Percentiles rank a stretch among this genome's conserved stretches.
Evolutionary conservation across 169 alveolate species (phyloP).

Genomic region (Perkinsus chesapeaki): DNA sequence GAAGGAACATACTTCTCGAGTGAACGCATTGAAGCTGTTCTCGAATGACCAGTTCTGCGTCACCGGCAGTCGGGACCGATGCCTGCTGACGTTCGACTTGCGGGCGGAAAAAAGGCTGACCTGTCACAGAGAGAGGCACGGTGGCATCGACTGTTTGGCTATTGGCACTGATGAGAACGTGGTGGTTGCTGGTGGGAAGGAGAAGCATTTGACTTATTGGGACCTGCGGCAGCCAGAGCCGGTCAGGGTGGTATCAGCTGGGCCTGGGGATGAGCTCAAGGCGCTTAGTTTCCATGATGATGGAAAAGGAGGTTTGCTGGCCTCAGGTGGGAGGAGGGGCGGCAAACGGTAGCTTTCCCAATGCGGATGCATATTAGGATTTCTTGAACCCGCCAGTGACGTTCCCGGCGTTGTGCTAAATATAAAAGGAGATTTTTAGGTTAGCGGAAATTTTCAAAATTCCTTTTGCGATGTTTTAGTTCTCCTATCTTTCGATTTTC

Average conservation of each 20-base stretch:
- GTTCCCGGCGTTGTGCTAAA: too few species aligned
- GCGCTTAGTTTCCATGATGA: slow-evolving; percentile 51
- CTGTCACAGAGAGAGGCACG: slow-evolving; percentile 65
- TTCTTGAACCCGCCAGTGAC: too few species aligned
- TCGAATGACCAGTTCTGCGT: slow-evolving; percentile 56
- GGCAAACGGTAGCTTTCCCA: too few species aligned
- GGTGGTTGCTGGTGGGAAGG: slow-evolving; percentile 66
- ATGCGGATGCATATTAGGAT: too few species aligned
- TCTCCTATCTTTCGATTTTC: too few species aligned
- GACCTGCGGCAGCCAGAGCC: slow-evolving; percentile 63
- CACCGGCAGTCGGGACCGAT: slow-evolving; percentile 60
- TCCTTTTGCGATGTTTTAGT: too few species aligned
- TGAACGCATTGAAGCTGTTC: slow-evolving; percentile 56
- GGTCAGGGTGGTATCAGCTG: slow-evolving; percentile 38
- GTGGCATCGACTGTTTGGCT: slow-evolving; percentile 64
- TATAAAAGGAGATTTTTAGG: too few species aligned
- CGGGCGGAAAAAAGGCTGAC: slow-evolving; percentile 63
- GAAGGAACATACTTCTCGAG: slow-evolving; percentile 66
- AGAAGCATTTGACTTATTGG: slow-evolving; percentile 68
- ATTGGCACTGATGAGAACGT: slow-evolving; percentile 44
- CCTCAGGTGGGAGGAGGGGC: too few species aligned
- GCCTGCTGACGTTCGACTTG: slow-evolving; percentile 62
- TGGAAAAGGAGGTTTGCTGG: slow-evolving; percentile 48
- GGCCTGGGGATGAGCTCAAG: slow-evolving; percentile 55
- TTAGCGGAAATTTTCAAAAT: too few species aligned